These are phyloP conservation scores for Nothophoma quercina DNA, from an alignment of 2,329 filamentous ascomycete genomes.

Conservation along the genomic window DNA sequence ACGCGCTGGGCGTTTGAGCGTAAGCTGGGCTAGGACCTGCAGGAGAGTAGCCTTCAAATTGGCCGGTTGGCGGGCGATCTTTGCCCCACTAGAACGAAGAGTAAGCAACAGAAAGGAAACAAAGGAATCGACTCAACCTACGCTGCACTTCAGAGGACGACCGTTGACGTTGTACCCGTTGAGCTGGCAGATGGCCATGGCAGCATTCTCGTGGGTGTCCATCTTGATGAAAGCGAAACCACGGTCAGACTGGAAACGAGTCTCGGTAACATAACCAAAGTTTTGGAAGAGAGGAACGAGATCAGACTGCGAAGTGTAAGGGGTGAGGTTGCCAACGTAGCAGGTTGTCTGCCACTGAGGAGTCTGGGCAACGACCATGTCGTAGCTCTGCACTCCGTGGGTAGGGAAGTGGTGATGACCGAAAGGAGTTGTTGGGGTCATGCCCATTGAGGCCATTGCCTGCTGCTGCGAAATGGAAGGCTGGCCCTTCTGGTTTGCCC, in stretches of 20 bases:
- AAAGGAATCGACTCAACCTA: slow-evolving; percentile 63
- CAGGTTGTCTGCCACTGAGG: slow-evolving; percentile 98
- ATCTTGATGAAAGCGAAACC: slow-evolving; percentile 99
- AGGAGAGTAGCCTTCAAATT: slow-evolving; percentile 84
- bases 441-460: slow-evolving; percentile 95
- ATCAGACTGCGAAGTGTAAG: slow-evolving; percentile 96
- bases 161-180: slow-evolving; percentile 99
- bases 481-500: slow-evolving; percentile 99
- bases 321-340: slow-evolving; percentile 97
- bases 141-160: slow-evolving; percentile 95
- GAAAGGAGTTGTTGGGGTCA: slow-evolving; percentile 96
- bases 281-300: slow-evolving; percentile 98
- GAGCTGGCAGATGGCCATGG: slow-evolving; percentile 97
- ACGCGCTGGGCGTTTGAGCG: slow-evolving; percentile 78
- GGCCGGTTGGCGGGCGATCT: slow-evolving; percentile 87
- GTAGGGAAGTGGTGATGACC: slow-evolving; percentile 98
- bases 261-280: slow-evolving; percentile 97
- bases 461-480: slow-evolving; percentile 98
- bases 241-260: slow-evolving; percentile 95
- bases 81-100: slow-evolving; percentile 84
- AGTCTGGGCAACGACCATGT: slow-evolving; percentile 95
- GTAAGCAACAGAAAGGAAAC: slow-evolving; percentile 34
- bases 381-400: slow-evolving; percentile 94
- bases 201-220: slow-evolving; percentile 97
- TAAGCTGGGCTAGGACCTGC: slow-evolving; percentile 78